Percentiles rank a stretch among this genome's conserved stretches.
phyloP scores from a whole-genome alignment of 306 rosid genomes.

The Fragaria vesca region DNA sequence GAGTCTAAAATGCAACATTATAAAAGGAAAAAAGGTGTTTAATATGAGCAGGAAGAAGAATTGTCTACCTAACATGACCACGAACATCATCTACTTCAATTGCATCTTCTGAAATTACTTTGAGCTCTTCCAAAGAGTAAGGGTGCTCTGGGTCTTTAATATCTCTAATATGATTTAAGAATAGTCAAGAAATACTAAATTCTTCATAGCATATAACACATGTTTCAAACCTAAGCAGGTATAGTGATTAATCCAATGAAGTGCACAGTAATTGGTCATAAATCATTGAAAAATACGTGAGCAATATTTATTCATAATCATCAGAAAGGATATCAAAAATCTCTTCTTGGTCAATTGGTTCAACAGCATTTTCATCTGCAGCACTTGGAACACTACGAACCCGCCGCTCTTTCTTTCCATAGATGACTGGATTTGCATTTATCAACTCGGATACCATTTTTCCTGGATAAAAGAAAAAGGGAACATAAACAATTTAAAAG shows the following conservation, averaged over 20 bases:
- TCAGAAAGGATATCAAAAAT: slow-evolving; percentile 81
- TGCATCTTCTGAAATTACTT: slow-evolving; percentile 86
- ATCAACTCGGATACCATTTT: slow-evolving; percentile 70
- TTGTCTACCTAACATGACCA: slow-evolving; percentile 70
- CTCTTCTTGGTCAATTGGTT: slow-evolving; percentile 76
- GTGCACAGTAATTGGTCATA: background rate
- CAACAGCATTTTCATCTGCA: slow-evolving; percentile 44
- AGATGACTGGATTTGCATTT: slow-evolving; percentile 77
- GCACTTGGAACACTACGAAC: slow-evolving; percentile 42
- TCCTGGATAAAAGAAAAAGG: background rate
- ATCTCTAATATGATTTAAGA: slow-evolving; percentile 83
- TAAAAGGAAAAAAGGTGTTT: background rate
- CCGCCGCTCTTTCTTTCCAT: slow-evolving; percentile 80
- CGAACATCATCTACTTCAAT: slow-evolving; percentile 68
- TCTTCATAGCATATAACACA: background rate
- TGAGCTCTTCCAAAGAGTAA: slow-evolving; percentile 92
- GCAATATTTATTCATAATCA: background rate
- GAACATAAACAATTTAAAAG: background rate
- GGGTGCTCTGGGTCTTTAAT: slow-evolving; percentile 94
- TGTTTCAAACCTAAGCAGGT: background rate
- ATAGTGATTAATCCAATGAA: background rate
- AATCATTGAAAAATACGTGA: background rate
- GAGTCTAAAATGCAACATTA: slow-evolving; percentile 3
- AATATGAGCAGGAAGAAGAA: background rate
- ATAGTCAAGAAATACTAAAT: slow-evolving; percentile 47